These are phyloP conservation scores for Binderoboletus segoi DNA, from an alignment of 1,284 basidiomycete species.

Conservation along the genomic window DNA sequence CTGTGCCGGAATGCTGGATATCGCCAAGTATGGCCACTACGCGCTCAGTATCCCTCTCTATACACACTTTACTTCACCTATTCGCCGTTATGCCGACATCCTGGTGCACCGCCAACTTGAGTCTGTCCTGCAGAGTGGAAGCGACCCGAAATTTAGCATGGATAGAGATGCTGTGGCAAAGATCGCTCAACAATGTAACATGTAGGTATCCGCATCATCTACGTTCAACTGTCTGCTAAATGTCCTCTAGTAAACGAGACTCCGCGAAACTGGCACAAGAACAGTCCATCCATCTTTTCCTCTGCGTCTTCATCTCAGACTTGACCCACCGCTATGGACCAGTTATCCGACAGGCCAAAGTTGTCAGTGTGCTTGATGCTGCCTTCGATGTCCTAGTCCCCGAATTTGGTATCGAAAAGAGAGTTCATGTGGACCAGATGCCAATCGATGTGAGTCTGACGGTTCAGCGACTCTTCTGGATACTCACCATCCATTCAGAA, in stretches of 20 bases:
- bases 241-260: slow-evolving; percentile 73
- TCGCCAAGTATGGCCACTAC: slow-evolving; percentile 96
- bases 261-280: slow-evolving; percentile 93
- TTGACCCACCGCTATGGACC: slow-evolving; percentile 94
- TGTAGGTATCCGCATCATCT: slow-evolving; percentile 50
- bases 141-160: slow-evolving; percentile 94
- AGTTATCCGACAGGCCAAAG: slow-evolving; percentile 89
- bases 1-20: slow-evolving; percentile 98
- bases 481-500: slow-evolving; percentile 53
- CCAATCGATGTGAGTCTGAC: slow-evolving; percentile 79
- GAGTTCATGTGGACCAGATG: slow-evolving; percentile 98
- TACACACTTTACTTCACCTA: slow-evolving; percentile 96
- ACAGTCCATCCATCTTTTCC: slow-evolving; percentile 93
- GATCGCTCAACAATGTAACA: slow-evolving; percentile 96
- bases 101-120: slow-evolving; percentile 97
- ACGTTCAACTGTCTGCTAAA: slow-evolving; percentile 4
- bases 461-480: not conserved
- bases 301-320: slow-evolving; percentile 92
- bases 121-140: slow-evolving; percentile 75
- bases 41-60: slow-evolving; percentile 91
- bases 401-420: slow-evolving; percentile 97
- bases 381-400: slow-evolving; percentile 95
- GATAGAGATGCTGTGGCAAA: slow-evolving; percentile 97
- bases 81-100: slow-evolving; percentile 93
- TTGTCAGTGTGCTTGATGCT: slow-evolving; percentile 92